Evolutionary conservation across 2,329 filamentous ascomycete species (phyloP).

Genomic region (Zasmidium cellare): DNA sequence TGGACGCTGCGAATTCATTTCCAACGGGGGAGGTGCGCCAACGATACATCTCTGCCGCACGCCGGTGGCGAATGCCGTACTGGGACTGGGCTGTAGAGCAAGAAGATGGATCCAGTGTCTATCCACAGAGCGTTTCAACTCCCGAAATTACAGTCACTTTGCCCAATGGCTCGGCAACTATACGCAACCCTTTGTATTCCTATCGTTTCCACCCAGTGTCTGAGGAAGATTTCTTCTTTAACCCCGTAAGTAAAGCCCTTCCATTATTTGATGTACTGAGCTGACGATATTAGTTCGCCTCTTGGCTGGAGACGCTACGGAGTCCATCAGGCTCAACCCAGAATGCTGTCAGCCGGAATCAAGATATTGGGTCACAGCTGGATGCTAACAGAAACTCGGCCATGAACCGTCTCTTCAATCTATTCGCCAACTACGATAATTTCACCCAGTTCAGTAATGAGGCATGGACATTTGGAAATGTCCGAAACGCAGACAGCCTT

Average conservation of each 20-base stretch:
- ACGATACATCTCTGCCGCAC: conserved; percentile 42
- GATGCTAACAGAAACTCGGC: conserved; percentile 56
- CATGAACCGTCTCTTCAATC: conserved; percentile 63
- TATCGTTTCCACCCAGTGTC: conserved; percentile 54
- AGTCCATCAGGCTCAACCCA: conserved; percentile 47
- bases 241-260: conserved; percentile 54
- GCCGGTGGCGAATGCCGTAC: conserved; percentile 46
- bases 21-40: conserved; percentile 37
- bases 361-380: conserved; percentile 53
- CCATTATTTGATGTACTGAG: background rate
- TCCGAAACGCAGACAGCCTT: conserved; percentile 58
- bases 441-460: conserved; percentile 71
- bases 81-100: conserved; percentile 50
- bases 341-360: conserved; percentile 59
- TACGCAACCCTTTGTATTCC: conserved; percentile 37
- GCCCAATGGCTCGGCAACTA: conserved; percentile 34
- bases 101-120: conserved; percentile 33
- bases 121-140: conserved; percentile 41
- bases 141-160: conserved; percentile 39
- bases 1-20: conserved; percentile 44
- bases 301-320: conserved; percentile 63
- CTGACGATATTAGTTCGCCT: conserved; percentile 51
- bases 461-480: conserved; percentile 51
- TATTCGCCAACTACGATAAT: conserved; percentile 67
- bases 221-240: conserved; percentile 57